A percentile compares a stretch with the other conserved stretches of the same genome.
Evolutionary conservation across 2,329 filamentous ascomycete genomes (phyloP).

Genomic region (Paecilomyces dactylethromorphus): DNA sequence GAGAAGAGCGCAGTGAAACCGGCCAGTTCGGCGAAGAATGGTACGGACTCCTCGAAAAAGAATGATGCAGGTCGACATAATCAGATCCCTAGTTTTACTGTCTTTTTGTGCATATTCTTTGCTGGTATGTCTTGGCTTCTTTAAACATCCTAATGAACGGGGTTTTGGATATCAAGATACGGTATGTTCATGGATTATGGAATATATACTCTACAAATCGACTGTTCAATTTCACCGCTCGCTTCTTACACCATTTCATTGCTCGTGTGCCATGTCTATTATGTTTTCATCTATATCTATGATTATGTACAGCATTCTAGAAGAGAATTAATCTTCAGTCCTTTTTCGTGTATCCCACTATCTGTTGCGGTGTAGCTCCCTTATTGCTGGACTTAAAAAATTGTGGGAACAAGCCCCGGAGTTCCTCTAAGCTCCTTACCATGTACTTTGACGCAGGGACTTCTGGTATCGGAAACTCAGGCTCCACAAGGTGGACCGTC

Average conservation of each 20-base stretch:
- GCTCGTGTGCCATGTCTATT: background rate
- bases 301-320: background rate
- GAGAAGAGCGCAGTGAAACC: background rate
- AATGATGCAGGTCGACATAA: background rate
- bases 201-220: background rate
- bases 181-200: too few relatives aligned
- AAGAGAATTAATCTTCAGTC: background rate
- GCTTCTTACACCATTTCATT: background rate
- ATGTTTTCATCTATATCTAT: background rate
- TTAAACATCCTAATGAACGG: too few relatives aligned
- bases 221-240: background rate
- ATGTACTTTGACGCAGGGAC: conserved; percentile 65
- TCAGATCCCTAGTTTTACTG: background rate
- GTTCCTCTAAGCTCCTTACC: conserved; percentile 67
- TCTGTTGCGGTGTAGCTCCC: conserved; percentile 1
- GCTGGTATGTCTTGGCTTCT: too few relatives aligned
- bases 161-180: too few relatives aligned
- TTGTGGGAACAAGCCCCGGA: conserved; percentile 71
- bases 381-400: conserved; percentile 60
- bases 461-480: conserved; percentile 57
- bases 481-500: conserved; percentile 77
- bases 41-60: background rate
- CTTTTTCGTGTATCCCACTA: background rate
- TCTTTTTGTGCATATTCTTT: too few relatives aligned
- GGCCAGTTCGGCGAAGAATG: background rate